Conservation (phyloP, 345 rosid genomes). For the Brassica napus region Da-Ae NC_063435.1:12287001-12287500, state of each 20-base stretch:
- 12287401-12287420: constrained; percentile 77
- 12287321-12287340: constrained; percentile 98
- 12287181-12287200: background rate
- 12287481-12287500: constrained; percentile 20
- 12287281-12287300: constrained; percentile 93
- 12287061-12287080: background rate
- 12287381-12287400: constrained; percentile 96
- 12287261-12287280: constrained; percentile 89
- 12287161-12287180: background rate
- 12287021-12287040: constrained; percentile 52
- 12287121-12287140: constrained; percentile 49
- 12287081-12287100: constrained; percentile 40
- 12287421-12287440: constrained; percentile 90
- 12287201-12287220: background rate
- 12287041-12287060: constrained; percentile 22
- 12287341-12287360: constrained; percentile 89
- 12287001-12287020: constrained; percentile 56
- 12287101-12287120: constrained; percentile 58
- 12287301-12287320: constrained; percentile 76
- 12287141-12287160: constrained; percentile 28
- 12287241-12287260: constrained; percentile 88
- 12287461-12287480: background rate
- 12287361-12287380: constrained; percentile 83
- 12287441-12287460: constrained; percentile 94
- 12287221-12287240: constrained; percentile 8